Evolutionary conservation across 257 asterid genomes (phyloP).

Genomic region (Verbena officinalis): DNA sequence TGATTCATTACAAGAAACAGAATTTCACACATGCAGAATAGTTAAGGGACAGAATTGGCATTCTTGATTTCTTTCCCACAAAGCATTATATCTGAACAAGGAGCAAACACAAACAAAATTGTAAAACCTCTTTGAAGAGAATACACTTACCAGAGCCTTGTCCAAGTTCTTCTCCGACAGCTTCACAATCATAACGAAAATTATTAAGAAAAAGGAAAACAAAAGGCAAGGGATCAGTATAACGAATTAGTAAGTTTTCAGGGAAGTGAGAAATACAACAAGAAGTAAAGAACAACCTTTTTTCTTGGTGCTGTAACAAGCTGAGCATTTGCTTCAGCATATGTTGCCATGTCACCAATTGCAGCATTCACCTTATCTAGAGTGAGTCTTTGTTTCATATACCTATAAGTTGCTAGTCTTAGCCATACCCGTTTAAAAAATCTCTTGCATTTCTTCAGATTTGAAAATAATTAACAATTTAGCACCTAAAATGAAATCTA

Average conservation of each 20-base stretch:
- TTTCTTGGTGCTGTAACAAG: constrained; percentile 83
- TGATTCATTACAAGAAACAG: constrained; percentile 19
- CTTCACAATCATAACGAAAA: constrained; percentile 40
- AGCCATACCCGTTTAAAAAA: constrained; percentile 29
- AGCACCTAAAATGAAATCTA: constrained; percentile 21
- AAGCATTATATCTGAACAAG: not conserved
- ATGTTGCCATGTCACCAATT: constrained; percentile 76
- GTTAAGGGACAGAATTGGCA: not conserved
- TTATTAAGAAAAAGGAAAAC: constrained; percentile 32
- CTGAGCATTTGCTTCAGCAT: constrained; percentile 91
- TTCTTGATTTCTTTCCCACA: not conserved
- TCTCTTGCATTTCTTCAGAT: constrained; percentile 11
- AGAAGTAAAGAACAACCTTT: constrained; percentile 49
- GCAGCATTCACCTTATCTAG: constrained; percentile 92
- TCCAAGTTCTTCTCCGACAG: constrained; percentile 77
- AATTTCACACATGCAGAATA: not conserved
- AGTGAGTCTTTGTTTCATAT: constrained; percentile 95
- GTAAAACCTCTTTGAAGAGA: not conserved
- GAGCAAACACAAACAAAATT: not conserved
- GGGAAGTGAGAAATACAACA: constrained; percentile 11
- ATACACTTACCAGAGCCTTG: constrained; percentile 75
- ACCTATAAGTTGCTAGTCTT: constrained; percentile 52
- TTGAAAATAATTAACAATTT: constrained; percentile 10
- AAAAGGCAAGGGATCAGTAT: constrained; percentile 33
- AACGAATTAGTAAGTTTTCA: constrained; percentile 19